A percentile compares a stretch with the other conserved stretches of the same genome.
Evolutionary conservation across 164 flowering plant species (phyloP).

Genomic region (Santalum album): DNA sequence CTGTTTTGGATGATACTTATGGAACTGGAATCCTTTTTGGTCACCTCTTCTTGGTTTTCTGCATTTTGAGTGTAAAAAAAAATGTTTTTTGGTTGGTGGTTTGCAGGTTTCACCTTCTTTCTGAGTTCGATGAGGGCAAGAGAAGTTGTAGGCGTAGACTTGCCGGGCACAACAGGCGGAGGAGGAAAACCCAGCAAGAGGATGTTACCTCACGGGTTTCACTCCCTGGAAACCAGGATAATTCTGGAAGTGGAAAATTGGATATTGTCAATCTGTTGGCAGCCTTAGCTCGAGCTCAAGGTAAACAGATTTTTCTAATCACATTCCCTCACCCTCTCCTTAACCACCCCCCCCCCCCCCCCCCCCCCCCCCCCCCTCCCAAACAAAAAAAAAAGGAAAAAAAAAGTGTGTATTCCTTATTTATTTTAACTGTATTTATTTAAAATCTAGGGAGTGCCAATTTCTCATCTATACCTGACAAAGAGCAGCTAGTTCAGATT

Average conservation of each 20-base stretch:
- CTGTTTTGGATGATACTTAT: neutral
- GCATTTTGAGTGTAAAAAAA: too few relatives aligned
- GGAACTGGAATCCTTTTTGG: neutral
- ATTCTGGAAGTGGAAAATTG: slow-evolving; percentile 25
- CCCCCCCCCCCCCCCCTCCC: too few relatives aligned
- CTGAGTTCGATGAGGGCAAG: slow-evolving; percentile 91
- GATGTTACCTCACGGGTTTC: slow-evolving; percentile 43
- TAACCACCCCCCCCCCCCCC: too few relatives aligned
- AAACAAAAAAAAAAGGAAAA: too few relatives aligned
- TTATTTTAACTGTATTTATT: too few relatives aligned
- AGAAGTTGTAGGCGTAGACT: slow-evolving; percentile 92
- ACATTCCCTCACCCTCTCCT: too few relatives aligned
- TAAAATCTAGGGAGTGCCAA: slow-evolving; percentile 23
- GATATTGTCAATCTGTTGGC: slow-evolving; percentile 60
- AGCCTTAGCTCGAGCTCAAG: slow-evolving; percentile 61
- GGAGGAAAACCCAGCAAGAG: slow-evolving; percentile 82
- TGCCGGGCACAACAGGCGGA: slow-evolving; percentile 83
- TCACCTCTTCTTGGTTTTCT: neutral
- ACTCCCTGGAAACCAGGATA: slow-evolving; percentile 33
- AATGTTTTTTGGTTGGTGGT: too few relatives aligned
- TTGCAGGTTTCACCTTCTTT: slow-evolving; percentile 76
- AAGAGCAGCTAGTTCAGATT: slow-evolving; percentile 60
- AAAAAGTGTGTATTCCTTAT: slow-evolving; percentile 28
- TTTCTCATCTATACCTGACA: slow-evolving; percentile 32
- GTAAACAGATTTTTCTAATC: slow-evolving; percentile 19